phyloP scores from a whole-genome alignment of 768 basidiomycete genomes.

The Rhodosporidiobolus odoratus region DNA sequence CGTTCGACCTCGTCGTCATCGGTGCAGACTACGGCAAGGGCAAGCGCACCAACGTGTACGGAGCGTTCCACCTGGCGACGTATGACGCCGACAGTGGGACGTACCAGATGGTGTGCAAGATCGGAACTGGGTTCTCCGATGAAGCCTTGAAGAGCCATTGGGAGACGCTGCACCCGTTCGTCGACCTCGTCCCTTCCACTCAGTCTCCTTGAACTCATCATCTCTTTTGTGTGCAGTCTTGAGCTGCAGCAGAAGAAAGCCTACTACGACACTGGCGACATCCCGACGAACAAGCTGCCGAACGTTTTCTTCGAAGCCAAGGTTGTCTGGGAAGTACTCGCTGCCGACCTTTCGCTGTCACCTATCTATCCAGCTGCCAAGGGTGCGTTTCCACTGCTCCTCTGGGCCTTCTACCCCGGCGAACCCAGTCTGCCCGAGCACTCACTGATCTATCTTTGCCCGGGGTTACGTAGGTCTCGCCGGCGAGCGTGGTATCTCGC shows the following conservation, averaged over 20 bases:
- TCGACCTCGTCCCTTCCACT: neutral
- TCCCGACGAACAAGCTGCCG: constrained; percentile 80
- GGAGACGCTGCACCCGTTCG: constrained; percentile 69
- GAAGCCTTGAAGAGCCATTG: constrained; percentile 76
- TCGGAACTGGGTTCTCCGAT: constrained; percentile 96
- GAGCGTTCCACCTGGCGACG: constrained; percentile 94
- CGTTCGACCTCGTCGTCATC: constrained; percentile 93
- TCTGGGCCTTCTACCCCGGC: neutral
- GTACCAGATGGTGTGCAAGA: constrained; percentile 97
- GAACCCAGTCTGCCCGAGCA: neutral
- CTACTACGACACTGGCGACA: constrained; percentile 79
- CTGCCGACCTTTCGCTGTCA: constrained; percentile 92
- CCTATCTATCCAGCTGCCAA: constrained; percentile 93
- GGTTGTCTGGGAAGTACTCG: constrained; percentile 95
- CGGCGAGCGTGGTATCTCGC: constrained; percentile 84
- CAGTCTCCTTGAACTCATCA: neutral
- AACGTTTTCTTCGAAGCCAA: constrained; percentile 98
- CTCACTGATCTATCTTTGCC: neutral
- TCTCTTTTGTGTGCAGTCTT: constrained; percentile 8
- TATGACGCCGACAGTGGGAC: constrained; percentile 91
- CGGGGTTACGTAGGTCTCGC: constrained; percentile 40
- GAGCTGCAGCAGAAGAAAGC: constrained; percentile 65
- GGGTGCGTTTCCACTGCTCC: constrained; percentile 55
- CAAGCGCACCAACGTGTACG: constrained; percentile 94
- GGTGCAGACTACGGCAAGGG: constrained; percentile 97